Evolutionary conservation across 805 yeast genomes (phyloP), one percentile per base, ranked within the genome.

Genomic region (Danielia reshetovae): DNA sequence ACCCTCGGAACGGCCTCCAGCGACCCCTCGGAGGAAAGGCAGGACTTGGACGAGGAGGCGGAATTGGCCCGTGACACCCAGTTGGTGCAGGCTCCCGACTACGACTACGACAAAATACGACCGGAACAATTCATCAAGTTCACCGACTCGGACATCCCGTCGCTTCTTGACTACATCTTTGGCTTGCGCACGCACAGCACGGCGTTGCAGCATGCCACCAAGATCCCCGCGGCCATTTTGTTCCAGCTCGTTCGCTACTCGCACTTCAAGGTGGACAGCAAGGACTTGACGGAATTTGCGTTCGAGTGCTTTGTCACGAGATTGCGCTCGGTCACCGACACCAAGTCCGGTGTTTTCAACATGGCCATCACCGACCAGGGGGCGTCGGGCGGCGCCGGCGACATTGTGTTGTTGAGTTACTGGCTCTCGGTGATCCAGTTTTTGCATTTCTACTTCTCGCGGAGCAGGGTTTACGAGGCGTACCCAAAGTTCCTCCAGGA

Each of bases 361-460:
- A 61, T 65, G 63, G 65, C 65, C 4, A 42, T 54, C 10, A 50
- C 46, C 14, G 55, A 31, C 54, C 45, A 36, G 25, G 16, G 26
- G 12, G 36, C 40, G 5, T 40, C 39, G 41, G 54, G 53, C 4
- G 68, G 65, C 5, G 59, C 69, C 22, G 82, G 80, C 21, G 90
- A 84, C 51, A 79, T 83, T 36, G 84, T 84, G 12, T 53, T 72
- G 26, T 71, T 81, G 42, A 81, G 95, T 32, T 90, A 87, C 55
- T 93, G 97, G 97, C 72, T 93, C 24, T 79, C 95, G 4, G 81
- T 84, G 17, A 55, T 84, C 29, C 84, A 85, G 39, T 79, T 85
- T 45, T 61, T 90, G 32, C 80, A 82, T 50, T 90, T 83, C 56
- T 90, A 86, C 57, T 53, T 90, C 22, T 65, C 76, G 27, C 77